phyloP scores from a whole-genome alignment of 257 asterid genomes.

The Catharanthus roseus region DNA sequence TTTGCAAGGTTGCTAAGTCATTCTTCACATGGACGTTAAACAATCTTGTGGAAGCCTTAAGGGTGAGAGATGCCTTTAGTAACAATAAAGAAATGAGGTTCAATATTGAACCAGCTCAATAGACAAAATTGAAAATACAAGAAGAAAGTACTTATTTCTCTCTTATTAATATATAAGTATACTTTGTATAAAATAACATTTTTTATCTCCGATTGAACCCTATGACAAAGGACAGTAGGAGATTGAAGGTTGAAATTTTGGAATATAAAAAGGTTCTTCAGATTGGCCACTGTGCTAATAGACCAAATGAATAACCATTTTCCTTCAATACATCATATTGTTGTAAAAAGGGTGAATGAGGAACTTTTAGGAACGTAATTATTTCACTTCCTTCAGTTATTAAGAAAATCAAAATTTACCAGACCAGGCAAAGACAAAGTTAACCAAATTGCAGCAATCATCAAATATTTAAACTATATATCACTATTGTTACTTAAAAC shows the following conservation, averaged over 20 bases:
- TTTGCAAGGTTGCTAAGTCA: too few relatives aligned
- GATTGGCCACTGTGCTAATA: neutral
- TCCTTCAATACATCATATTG: too few relatives aligned
- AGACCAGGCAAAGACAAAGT: neutral
- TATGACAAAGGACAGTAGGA: neutral
- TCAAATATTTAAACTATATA: neutral
- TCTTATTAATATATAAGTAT: too few relatives aligned
- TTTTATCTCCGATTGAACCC: too few relatives aligned
- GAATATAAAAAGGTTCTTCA: neutral
- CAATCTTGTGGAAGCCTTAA: too few relatives aligned
- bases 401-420: neutral
- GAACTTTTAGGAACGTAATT: neutral
- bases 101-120: too few relatives aligned
- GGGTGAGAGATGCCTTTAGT: too few relatives aligned
- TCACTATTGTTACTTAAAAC: neutral
- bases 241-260: neutral
- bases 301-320: neutral
- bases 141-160: too few relatives aligned
- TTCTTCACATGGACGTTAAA: too few relatives aligned
- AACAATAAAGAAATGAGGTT: too few relatives aligned
- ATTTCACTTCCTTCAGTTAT: neutral
- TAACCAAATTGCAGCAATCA: neutral
- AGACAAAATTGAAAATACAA: too few relatives aligned
- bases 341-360: neutral
- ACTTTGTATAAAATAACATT: too few relatives aligned